phyloP scores from a whole-genome alignment of 2,329 filamentous ascomycete species.

The Botrytis cinerea region DNA sequence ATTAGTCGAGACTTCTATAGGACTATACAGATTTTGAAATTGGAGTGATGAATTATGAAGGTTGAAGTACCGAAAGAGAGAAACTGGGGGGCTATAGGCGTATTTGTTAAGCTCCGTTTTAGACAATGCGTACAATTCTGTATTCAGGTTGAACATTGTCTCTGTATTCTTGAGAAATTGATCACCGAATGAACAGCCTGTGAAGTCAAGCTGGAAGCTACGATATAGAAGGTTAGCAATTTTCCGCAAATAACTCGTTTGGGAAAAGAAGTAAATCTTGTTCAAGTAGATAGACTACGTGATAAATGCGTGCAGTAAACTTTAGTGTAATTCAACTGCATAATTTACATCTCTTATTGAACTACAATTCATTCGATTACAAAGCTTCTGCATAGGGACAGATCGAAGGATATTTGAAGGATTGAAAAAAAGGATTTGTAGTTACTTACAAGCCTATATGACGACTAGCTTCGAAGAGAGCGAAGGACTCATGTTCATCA shows the following conservation, averaged over 20 bases:
- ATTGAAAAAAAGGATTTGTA: background rate
- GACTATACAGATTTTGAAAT: background rate
- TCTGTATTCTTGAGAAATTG: conserved; percentile 5
- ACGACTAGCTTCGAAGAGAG: conserved; percentile 15
- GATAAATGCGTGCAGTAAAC: background rate
- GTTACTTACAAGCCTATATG: conserved; percentile 12
- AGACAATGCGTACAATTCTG: conserved; percentile 2
- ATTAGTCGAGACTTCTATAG: background rate
- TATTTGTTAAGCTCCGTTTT: background rate
- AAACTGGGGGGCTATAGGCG: conserved; percentile 11
- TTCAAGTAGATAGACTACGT: too few relatives aligned
- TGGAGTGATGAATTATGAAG: background rate
- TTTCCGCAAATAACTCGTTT: background rate
- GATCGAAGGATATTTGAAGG: background rate
- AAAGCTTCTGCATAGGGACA: background rate
- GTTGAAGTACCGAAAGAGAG: background rate
- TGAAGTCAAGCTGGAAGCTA: conserved; percentile 12
- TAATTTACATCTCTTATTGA: background rate
- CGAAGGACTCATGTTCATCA: background rate
- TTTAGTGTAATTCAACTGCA: background rate
- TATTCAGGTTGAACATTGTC: conserved; percentile 5
- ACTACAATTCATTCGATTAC: background rate
- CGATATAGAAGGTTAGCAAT: background rate
- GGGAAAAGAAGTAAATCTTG: background rate
- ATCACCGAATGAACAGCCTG: background rate